Conservation (phyloP, 2,329 filamentous ascomycete genomes). For the Apiospora arundinis region DNA sequence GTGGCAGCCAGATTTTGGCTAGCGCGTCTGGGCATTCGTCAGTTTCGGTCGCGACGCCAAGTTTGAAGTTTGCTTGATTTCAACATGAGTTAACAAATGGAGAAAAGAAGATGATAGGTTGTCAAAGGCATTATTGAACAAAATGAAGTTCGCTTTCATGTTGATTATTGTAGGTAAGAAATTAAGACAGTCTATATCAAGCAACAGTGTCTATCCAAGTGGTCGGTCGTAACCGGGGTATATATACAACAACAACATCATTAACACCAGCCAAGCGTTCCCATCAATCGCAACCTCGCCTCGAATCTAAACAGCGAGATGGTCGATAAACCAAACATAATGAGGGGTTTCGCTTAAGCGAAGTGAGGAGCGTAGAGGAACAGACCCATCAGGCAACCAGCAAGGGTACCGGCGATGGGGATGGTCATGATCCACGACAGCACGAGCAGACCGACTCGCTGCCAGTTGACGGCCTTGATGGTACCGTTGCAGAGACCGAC, state of each 20-base stretch:
- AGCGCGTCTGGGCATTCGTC: not conserved
- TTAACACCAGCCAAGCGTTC: not conserved
- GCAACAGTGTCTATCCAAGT: slow-evolving; percentile 18
- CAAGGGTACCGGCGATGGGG: slow-evolving; percentile 66
- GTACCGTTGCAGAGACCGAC: slow-evolving; percentile 80
- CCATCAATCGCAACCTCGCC: not conserved
- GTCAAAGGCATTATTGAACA: not conserved
- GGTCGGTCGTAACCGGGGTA: slow-evolving; percentile 19
- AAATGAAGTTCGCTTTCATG: not conserved
- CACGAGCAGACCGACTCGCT: slow-evolving; percentile 71
- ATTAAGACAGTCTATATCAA: slow-evolving; percentile 6
- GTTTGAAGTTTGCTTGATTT: not conserved
- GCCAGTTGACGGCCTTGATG: slow-evolving; percentile 75
- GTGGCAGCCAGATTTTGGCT: not conserved
- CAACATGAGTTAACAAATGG: not conserved
- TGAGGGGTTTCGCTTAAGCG: not conserved
- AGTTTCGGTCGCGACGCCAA: not conserved
- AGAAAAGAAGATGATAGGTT: not conserved
- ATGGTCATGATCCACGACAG: slow-evolving; percentile 73
- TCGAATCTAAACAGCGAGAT: not conserved
- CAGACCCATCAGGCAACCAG: slow-evolving; percentile 56
- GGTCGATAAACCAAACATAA: not conserved
- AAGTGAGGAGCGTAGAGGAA: slow-evolving; percentile 66
- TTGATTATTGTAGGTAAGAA: not conserved
- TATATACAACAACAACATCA: not conserved